Percentiles rank a stretch among this genome's conserved stretches.
phyloP scores from a whole-genome alignment of 805 yeast genomes.

The Candida silvicultrix region DNA sequence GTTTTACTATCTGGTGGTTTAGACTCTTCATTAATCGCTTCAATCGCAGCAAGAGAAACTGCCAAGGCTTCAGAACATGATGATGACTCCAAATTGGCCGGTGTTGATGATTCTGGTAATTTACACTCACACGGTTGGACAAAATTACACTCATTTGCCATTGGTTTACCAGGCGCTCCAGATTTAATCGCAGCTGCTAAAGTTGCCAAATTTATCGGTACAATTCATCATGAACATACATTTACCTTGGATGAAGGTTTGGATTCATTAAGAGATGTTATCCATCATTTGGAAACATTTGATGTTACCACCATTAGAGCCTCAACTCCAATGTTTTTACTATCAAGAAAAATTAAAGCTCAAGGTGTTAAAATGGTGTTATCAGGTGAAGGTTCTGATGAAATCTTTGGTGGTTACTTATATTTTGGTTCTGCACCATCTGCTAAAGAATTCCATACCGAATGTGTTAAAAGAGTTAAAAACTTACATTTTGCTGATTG shows the following conservation, averaged over 20 bases:
- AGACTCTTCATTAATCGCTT: conserved; percentile 92
- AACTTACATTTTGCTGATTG: conserved; percentile 97
- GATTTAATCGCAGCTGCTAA: conserved; percentile 94
- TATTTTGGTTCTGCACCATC: conserved; percentile 97
- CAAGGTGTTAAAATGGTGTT: conserved; percentile 99
- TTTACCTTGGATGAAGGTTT: conserved; percentile 96
- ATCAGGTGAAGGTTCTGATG: conserved; percentile 99
- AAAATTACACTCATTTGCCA: conserved; percentile 89
- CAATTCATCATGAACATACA: conserved; percentile 96
- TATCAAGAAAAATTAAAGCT: conserved; percentile 96
- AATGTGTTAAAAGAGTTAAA: conserved; percentile 93
- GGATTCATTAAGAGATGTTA: conserved; percentile 92
- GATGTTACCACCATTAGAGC: conserved; percentile 99
- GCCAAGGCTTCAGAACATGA: conserved; percentile 54
- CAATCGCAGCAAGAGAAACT: conserved; percentile 97
- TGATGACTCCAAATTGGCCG: conserved; percentile 62
- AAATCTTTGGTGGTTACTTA: conserved; percentile 96
- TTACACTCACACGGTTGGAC: conserved; percentile 74
- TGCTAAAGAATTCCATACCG: conserved; percentile 88
- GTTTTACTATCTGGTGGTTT: conserved; percentile 95
- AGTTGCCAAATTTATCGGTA: conserved; percentile 94
- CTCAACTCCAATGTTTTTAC: conserved; percentile 96
- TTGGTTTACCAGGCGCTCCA: conserved; percentile 97
- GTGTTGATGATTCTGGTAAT: conserved; percentile 86
- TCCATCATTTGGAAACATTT: conserved; percentile 92